Evolutionary conservation across 2,329 filamentous ascomycete genomes (phyloP).

Genomic region (Colletotrichum sidae): DNA sequence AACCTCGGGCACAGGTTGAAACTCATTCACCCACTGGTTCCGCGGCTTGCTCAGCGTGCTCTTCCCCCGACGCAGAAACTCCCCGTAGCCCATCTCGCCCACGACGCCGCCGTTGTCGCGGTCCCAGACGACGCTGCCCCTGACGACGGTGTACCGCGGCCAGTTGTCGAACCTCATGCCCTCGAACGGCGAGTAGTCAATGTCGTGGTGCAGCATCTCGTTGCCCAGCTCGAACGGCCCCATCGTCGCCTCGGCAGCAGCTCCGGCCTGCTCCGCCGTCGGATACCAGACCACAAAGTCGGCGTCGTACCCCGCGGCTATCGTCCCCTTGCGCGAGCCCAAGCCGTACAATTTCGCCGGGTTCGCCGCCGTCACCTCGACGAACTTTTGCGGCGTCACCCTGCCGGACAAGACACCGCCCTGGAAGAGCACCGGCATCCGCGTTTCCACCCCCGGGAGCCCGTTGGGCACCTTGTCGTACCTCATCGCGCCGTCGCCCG

Average conservation of each 20-base stretch:
- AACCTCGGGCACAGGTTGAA: constrained; percentile 16
- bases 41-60: constrained; percentile 39
- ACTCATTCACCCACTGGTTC: constrained; percentile 36
- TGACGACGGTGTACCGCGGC: constrained; percentile 70
- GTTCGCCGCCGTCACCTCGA: constrained; percentile 65
- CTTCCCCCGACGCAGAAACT: constrained; percentile 58
- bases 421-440: constrained; percentile 54
- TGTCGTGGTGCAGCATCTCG: constrained; percentile 68
- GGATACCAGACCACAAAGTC: constrained; percentile 71
- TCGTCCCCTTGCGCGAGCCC: constrained; percentile 60
- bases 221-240: constrained; percentile 58
- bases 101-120: constrained; percentile 62
- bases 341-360: constrained; percentile 69
- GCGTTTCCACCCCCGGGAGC: constrained; percentile 67
- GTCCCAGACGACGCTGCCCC: constrained; percentile 70
- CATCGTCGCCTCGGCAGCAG: constrained; percentile 43
- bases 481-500: constrained; percentile 41
- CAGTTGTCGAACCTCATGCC: constrained; percentile 67
- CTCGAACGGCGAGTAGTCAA: constrained; percentile 74
- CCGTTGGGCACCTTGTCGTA: constrained; percentile 71
- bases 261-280: constrained; percentile 11
- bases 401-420: constrained; percentile 49
- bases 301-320: constrained; percentile 65
- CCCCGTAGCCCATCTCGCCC: constrained; percentile 59
- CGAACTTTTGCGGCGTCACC: constrained; percentile 60